Evolutionary conservation across 1,139 yeast genomes (phyloP).

Genomic region (Lodderomyces jiufengensis): DNA sequence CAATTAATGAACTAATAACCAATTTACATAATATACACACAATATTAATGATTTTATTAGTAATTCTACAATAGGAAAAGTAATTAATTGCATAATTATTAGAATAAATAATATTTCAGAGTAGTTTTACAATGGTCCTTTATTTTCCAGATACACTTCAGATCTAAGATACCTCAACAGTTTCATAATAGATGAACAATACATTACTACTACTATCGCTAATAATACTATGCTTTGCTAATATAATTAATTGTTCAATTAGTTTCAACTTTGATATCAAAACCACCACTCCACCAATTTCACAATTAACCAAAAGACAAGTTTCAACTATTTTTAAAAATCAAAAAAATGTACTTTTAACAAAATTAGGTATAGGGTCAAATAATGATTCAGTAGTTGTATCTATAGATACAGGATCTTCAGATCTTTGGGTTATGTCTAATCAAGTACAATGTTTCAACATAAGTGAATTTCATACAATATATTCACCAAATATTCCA

Average conservation of each 20-base stretch:
- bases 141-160: no score
- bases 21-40: no score
- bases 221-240: not conserved
- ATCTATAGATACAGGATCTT: constrained; percentile 44
- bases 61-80: no score
- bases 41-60: no score
- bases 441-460: constrained; percentile 23
- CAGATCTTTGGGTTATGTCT: constrained; percentile 38
- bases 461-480: constrained; percentile 26
- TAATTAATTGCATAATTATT: no score
- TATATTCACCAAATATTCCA: constrained; percentile 7
- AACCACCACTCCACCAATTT: not conserved
- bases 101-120: no score
- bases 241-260: not conserved
- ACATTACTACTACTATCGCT: not conserved
- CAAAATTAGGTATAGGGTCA: constrained; percentile 35
- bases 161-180: no score
- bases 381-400: constrained; percentile 27
- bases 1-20: no score
- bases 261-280: constrained; percentile 1
- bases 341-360: constrained; percentile 28
- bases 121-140: no score
- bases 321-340: not conserved
- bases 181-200: no score
- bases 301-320: constrained; percentile 1